Conservation (phyloP, 169 alveolate species). For the Plasmodium inui region DNA sequence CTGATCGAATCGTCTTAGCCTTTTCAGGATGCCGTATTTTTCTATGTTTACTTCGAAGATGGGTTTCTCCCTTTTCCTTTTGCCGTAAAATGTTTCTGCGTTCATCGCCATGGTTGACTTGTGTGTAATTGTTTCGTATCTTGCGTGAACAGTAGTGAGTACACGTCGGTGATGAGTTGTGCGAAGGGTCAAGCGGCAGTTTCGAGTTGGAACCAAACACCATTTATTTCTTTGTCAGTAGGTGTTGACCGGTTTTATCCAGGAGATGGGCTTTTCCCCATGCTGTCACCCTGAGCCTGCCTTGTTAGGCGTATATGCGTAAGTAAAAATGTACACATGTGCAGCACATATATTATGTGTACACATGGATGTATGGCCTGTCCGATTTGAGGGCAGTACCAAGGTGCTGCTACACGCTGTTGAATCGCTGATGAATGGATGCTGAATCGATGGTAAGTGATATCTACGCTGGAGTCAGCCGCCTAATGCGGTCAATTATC, state of each 20-base stretch:
- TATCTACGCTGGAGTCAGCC: neutral
- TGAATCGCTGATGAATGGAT: neutral
- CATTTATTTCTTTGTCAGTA: neutral
- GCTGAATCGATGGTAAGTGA: neutral
- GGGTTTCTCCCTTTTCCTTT: conserved; percentile 20
- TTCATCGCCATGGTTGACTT: conserved; percentile 32
- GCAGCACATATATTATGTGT: neutral
- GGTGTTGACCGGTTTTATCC: neutral
- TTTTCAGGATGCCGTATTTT: conserved; percentile 48
- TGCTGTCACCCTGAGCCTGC: neutral
- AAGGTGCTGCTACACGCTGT: neutral
- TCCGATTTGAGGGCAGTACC: neutral
- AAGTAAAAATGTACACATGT: neutral
- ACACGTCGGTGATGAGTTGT: neutral
- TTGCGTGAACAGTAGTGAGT: neutral
- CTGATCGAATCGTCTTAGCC: neutral
- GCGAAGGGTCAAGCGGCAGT: neutral
- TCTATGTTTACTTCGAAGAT: conserved; percentile 26
- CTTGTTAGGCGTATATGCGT: neutral
- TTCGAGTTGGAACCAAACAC: neutral
- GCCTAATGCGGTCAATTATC: conserved; percentile 33
- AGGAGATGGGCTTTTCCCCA: neutral
- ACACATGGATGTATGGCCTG: neutral
- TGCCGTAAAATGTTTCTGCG: conserved; percentile 59
- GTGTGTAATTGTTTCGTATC: neutral